These are phyloP conservation scores for Bidens hawaiensis DNA, from an alignment of 140 eudicot genomes.

Conservation along the genomic window DNA sequence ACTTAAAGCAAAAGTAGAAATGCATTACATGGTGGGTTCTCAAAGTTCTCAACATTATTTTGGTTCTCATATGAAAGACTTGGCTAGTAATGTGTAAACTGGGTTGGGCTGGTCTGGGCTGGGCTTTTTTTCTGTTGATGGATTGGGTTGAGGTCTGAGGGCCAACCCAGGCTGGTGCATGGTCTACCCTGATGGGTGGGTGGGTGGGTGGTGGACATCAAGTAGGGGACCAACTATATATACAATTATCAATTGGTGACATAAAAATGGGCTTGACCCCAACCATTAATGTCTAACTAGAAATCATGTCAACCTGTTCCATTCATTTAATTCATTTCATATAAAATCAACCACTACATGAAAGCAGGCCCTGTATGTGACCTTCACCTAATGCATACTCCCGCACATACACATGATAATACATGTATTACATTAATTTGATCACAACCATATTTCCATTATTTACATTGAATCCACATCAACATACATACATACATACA, in stretches of 20 bases:
- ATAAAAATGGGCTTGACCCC: conserved; percentile 36
- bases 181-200: conserved; percentile 8
- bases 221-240: conserved; percentile 21
- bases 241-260: conserved; percentile 10
- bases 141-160: not conserved
- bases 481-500: conserved; percentile 15
- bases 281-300: conserved; percentile 28
- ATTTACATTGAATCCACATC: conserved; percentile 1
- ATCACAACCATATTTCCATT: conserved; percentile 19
- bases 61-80: too few species aligned
- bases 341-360: conserved; percentile 27
- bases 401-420: conserved; percentile 27
- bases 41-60: too few species aligned
- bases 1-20: too few species aligned
- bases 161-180: conserved; percentile 13
- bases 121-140: not conserved
- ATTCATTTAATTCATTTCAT: conserved; percentile 25
- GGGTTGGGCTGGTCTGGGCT: conserved; percentile 11
- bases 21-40: too few species aligned
- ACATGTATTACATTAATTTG: conserved; percentile 31
- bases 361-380: conserved; percentile 30
- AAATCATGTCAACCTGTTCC: conserved; percentile 31
- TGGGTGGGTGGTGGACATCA: conserved; percentile 16
- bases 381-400: conserved; percentile 38
- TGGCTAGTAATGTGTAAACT: not conserved